Base-by-base conservation (phyloP, 2,329 filamentous ascomycete genomes). In the Colletotrichum australisinense region DNA sequence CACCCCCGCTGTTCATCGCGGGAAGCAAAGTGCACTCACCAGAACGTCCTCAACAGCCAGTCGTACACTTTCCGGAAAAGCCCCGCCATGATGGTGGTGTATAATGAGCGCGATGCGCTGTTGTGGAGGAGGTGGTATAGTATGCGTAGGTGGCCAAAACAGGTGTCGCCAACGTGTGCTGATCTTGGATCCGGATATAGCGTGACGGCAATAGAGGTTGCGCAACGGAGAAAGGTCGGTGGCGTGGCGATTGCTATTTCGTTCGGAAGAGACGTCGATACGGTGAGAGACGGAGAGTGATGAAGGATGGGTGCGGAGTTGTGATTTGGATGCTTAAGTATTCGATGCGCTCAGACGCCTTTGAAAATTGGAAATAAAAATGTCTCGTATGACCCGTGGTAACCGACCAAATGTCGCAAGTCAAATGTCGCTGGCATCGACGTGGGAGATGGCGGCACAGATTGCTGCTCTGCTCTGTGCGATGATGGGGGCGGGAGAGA, bases 41-140 rank as follows among this genome's bases (percentile, higher is more conserved):
- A 99, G 86, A 99, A 98, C 80, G 97, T 94, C 88, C 96, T 93
- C 86, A 99, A 87, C 83, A 98, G 89, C 96, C 96, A 98, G 91
- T 98, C 97, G 88, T 98, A 98, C 84, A 99, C 93, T 86, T 92
- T 93, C 82, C 93, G 94, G 85, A 99, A 97, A 83, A 99, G 87
- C 79, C 94, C 94, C 80, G 95, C 94, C 95, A 98, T 98, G 85
- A 77, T 88, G 24, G 28, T 22, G 30, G 82, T 42, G 38, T 19
- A 76, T 77, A 78, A 79, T 80, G 67, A 72, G 30, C 66, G 67
- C 65, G 63, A 68, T 77, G 49, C 70, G 75, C 72, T 72, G 69
- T 72, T 12, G 28, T 35, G 22, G 49, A 46, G 35, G 67, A 30
- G 14, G 22, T 22, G 9, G 38, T 30, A 62, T 46, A 35, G 26